These are phyloP conservation scores for Cystofilobasidium bisporidii DNA, from an alignment of 768 basidiomycete genomes.

Conservation along the genomic window DNA sequence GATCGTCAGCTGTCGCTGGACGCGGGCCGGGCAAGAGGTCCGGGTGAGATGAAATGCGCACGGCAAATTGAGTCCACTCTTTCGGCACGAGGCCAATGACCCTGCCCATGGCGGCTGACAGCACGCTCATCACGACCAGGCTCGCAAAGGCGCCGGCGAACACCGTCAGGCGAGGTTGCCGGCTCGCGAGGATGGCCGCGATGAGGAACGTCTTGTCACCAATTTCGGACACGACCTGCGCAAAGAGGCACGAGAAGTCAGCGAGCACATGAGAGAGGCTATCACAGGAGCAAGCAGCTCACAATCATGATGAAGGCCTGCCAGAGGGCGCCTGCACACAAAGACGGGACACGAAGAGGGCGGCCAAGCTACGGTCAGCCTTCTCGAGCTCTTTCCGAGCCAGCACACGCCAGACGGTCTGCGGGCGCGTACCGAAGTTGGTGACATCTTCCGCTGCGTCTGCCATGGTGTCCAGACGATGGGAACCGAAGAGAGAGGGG, in stretches of 20 bases:
- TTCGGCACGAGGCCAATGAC: conserved; percentile 46
- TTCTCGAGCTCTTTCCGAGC: not conserved
- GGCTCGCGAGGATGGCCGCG: conserved; percentile 75
- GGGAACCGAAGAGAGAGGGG: not conserved
- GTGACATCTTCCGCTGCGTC: not conserved
- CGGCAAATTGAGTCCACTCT: conserved; percentile 27
- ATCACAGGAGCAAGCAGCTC: conserved; percentile 39
- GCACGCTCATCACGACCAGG: conserved; percentile 81
- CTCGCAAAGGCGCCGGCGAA: conserved; percentile 82
- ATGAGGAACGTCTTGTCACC: conserved; percentile 56
- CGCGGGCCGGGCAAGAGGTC: no score
- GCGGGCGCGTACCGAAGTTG: not conserved
- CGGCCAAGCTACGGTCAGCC: not conserved
- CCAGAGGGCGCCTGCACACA: conserved; percentile 46
- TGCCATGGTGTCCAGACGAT: not conserved
- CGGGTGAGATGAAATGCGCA: conserved; percentile 10
- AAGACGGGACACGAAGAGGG: not conserved
- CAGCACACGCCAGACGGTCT: no score
- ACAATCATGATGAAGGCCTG: conserved; percentile 87
- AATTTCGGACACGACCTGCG: conserved; percentile 56
- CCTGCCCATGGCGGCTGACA: conserved; percentile 88
- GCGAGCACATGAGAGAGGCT: not conserved
- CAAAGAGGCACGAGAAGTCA: no score
- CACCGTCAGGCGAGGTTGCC: conserved; percentile 67
- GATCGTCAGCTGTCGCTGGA: no score